A percentile compares a stretch with the other conserved stretches of the same genome.
phyloP scores from a whole-genome alignment of 2,329 filamentous ascomycete species.

The Ophiosphaerella korrae region DNA sequence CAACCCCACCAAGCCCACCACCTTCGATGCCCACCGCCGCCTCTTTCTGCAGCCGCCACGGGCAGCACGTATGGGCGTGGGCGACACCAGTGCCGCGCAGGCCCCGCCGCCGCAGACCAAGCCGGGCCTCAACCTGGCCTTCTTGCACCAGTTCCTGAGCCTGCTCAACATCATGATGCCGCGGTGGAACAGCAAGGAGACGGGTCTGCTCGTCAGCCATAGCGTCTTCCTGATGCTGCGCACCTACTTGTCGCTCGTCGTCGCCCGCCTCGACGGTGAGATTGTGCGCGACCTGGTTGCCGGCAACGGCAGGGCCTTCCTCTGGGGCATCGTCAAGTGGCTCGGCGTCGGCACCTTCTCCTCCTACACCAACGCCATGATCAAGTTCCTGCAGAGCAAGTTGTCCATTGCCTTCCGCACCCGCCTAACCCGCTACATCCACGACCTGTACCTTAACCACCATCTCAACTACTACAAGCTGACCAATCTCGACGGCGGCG shows the following conservation, averaged over 20 bases:
- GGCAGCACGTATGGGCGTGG: constrained; percentile 75
- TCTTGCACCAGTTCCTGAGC: constrained; percentile 94
- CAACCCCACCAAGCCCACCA: constrained; percentile 84
- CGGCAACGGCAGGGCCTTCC: constrained; percentile 85
- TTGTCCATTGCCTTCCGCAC: constrained; percentile 98
- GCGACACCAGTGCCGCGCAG: constrained; percentile 64
- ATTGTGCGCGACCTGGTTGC: constrained; percentile 97
- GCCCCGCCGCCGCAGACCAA: constrained; percentile 91
- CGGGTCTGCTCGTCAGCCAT: constrained; percentile 85
- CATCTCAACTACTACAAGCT: constrained; percentile 97
- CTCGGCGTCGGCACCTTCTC: constrained; percentile 90
- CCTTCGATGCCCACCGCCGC: constrained; percentile 93
- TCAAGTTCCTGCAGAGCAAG: constrained; percentile 97
- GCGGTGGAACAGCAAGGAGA: constrained; percentile 93
- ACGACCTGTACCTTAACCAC: constrained; percentile 93
- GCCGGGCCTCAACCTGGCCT: constrained; percentile 91
- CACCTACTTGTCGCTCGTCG: constrained; percentile 91
- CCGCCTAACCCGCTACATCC: constrained; percentile 91
- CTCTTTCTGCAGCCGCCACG: constrained; percentile 91
- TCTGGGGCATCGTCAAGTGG: constrained; percentile 93
- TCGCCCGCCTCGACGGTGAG: constrained; percentile 91
- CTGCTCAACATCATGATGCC: constrained; percentile 98
- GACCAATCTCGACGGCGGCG: constrained; percentile 87
- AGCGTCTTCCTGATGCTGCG: constrained; percentile 86
- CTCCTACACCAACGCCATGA: constrained; percentile 98